These are phyloP conservation scores for Evernia prunastri DNA, from an alignment of 495 filamentous ascomycete genomes.

Conservation along the genomic window DNA sequence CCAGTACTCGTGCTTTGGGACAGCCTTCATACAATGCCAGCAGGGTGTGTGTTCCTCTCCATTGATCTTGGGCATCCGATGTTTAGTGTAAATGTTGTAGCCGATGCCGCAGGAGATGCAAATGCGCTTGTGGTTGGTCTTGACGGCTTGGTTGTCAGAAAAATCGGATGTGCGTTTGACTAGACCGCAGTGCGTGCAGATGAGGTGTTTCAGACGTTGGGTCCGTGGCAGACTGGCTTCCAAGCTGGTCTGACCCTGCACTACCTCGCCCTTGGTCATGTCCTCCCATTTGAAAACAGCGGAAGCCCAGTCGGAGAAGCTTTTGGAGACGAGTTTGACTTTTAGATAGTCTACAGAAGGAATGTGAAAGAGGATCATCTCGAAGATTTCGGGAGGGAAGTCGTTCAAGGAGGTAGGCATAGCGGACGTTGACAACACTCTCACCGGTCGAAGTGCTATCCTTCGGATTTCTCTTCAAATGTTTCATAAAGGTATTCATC, in stretches of 20 bases:
- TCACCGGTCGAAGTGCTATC: background rate
- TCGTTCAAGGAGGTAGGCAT: background rate
- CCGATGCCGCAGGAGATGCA: conserved; percentile 3
- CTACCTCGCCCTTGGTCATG: background rate
- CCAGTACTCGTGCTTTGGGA: background rate
- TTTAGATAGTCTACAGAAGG: background rate
- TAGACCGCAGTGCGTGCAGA: background rate
- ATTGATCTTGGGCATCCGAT: background rate
- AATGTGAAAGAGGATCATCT: background rate
- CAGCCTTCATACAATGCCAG: background rate
- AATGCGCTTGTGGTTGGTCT: background rate
- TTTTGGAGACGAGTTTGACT: background rate
- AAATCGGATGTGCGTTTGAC: background rate
- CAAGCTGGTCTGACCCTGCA: background rate
- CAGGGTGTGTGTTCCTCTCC: background rate
- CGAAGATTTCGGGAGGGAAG: background rate
- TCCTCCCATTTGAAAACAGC: background rate
- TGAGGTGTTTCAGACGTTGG: background rate
- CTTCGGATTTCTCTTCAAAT: background rate
- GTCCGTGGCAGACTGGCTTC: background rate
- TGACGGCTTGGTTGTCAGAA: background rate
- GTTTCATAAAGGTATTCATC: too few species aligned
- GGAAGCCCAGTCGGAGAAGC: background rate
- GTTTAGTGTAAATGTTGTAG: background rate
- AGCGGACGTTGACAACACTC: background rate